Evolutionary conservation across 1,284 basidiomycete species (phyloP), one percentile per base, ranked within the genome.

Genomic region (Hemileia vastatrix): DNA sequence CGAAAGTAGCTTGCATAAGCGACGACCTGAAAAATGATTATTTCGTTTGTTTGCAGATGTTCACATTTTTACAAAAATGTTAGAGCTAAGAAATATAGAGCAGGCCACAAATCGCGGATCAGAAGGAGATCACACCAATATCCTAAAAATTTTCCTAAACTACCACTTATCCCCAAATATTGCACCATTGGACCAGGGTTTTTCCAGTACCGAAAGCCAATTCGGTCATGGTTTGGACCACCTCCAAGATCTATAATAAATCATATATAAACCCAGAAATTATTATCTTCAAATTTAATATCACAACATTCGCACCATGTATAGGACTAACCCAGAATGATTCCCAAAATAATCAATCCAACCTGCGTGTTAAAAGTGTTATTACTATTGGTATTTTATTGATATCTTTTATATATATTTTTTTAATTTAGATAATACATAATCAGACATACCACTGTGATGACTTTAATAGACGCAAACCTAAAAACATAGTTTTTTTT

Each of bases 391-490:
- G 48, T 21, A 8, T 32, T 18, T 5, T 5, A 6, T 56, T 32
- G 27, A 9, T 18, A 15, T 57, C 6, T 8, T 57, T n/a, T 27
- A 50, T n/a, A 23, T 2, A 11, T 9, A 52, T 18, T 15, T 13
- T 50, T 51, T 57, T 48, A 15, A 23, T 23, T n/a, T 9, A 56
- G 11, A 19, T 19, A 27, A 56, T 57, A 55, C 43, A 63, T 57
- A 33, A 66, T 65, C 4, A 33, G 23, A 4, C 36, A n/a, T n/a
- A n/a, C n/a, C n/a, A n/a, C n/a, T n/a, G 67, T 87, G 57, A 88
- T 77, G 21, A 90, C 84, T 77, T 89, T 89, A 76, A 88, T 85
- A 8, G 85, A 85, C 8, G 81, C 81, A 69, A 74, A 65, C 83
- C 83, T n/a, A n/a, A n/a, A n/a, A n/a, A n/a, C n/a, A n/a, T n/a